phyloP scores from a whole-genome alignment of 2,329 filamentous ascomycete genomes.

The Aspergillus vadensis region DNA sequence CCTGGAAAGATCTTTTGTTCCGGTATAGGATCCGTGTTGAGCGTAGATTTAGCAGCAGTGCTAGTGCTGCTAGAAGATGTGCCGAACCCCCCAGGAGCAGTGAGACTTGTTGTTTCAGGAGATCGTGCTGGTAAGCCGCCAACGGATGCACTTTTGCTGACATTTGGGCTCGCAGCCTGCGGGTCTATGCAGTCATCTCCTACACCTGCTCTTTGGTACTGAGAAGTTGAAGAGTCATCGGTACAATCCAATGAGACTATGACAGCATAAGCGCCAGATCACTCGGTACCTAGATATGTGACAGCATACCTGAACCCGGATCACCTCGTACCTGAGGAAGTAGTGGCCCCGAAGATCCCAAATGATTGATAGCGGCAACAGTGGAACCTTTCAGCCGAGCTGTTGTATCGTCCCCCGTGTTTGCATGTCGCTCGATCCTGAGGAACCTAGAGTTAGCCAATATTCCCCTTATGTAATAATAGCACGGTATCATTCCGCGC shows the following conservation, averaged over 20 bases:
- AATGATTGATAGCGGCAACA: not conserved
- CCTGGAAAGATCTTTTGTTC: constrained; percentile 48
- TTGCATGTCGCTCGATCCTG: not conserved
- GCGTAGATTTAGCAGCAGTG: constrained; percentile 7
- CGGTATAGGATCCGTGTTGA: constrained; percentile 23
- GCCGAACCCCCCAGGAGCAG: not conserved
- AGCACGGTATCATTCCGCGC: not conserved
- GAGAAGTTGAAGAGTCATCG: not conserved
- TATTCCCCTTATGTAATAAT: not conserved
- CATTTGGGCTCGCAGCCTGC: not conserved
- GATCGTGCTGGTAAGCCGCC: not conserved
- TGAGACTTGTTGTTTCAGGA: not conserved
- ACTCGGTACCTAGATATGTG: not conserved
- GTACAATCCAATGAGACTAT: not conserved
- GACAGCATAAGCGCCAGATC: not conserved
- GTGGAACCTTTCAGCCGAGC: not conserved
- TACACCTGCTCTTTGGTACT: not conserved
- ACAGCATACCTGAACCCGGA: not conserved
- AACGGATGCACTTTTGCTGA: not conserved
- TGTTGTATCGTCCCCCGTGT: not conserved
- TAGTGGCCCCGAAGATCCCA: not conserved
- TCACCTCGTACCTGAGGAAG: too few species aligned
- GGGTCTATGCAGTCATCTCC: not conserved
- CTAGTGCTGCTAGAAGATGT: not conserved
- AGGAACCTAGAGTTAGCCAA: not conserved